A percentile compares a stretch with the other conserved stretches of the same genome.
Evolutionary conservation across 1,139 yeast species (phyloP).

Genomic region (Meyerozyma smithsonii): DNA sequence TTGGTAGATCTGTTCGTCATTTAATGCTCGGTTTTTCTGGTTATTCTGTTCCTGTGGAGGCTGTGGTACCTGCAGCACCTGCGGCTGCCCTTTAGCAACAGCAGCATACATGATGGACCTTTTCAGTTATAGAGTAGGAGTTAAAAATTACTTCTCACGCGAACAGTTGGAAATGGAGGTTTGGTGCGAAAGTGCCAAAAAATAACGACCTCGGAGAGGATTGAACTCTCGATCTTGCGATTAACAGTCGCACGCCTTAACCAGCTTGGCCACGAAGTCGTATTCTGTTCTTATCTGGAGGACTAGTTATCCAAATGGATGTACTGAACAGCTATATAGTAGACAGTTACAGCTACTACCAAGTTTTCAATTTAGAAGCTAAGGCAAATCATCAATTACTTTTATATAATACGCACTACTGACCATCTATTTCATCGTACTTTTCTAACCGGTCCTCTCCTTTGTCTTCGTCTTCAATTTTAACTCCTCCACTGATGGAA

Average conservation of each 20-base stretch:
- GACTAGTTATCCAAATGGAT: neutral
- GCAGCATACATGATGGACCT: neutral
- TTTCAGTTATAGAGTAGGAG: neutral
- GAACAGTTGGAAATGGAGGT: neutral
- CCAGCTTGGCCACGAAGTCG: constrained; percentile 9
- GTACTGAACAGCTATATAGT: too few relatives aligned
- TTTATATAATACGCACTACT: constrained; percentile 3
- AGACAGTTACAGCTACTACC: too few relatives aligned
- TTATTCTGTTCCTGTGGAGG: neutral
- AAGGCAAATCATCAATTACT: neutral
- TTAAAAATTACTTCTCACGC: neutral
- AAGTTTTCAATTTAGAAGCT: too few relatives aligned
- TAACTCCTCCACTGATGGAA: constrained; percentile 77
- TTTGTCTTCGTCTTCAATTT: constrained; percentile 56
- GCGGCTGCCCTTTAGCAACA: constrained; percentile 1
- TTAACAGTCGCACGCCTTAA: constrained; percentile 8
- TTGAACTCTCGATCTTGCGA: constrained; percentile 7
- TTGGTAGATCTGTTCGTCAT: constrained; percentile 81
- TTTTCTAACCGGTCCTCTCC: constrained; percentile 56
- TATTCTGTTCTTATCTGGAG: neutral
- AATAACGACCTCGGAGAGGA: constrained; percentile 6
- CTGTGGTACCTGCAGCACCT: neutral
- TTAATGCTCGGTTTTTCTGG: constrained; percentile 49
- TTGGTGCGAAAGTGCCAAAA: constrained; percentile 1
- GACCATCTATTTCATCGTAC: constrained; percentile 38